These are phyloP conservation scores for Cupressus sempervirens DNA, from an alignment of 75 land plant genomes.

Conservation along the genomic window DNA sequence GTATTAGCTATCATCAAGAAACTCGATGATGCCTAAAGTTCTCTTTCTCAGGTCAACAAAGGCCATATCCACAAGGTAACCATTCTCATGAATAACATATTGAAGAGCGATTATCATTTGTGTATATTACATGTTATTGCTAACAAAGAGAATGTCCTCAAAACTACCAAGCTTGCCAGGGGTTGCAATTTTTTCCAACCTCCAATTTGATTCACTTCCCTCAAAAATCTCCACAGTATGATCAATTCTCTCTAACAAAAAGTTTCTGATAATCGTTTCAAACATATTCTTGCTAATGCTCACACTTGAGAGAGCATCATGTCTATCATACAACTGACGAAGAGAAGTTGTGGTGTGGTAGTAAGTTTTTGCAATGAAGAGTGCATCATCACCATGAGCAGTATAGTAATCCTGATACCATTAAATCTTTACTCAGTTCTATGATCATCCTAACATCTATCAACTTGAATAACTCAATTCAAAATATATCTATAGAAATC, in stretches of 20 bases:
- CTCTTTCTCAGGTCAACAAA: constrained; percentile 76
- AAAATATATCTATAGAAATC: not conserved
- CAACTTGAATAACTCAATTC: not conserved
- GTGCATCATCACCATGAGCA: constrained; percentile 93
- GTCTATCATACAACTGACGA: constrained; percentile 74
- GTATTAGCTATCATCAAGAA: constrained; percentile 90
- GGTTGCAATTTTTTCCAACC: constrained; percentile 70
- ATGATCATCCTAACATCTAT: not conserved
- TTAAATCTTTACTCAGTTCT: not conserved
- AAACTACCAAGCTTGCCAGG: constrained; percentile 92
- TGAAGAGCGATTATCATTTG: constrained; percentile 75
- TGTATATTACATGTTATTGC: constrained; percentile 97
- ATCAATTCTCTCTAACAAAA: constrained; percentile 86
- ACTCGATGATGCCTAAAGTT: constrained; percentile 78
- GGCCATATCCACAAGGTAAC: constrained; percentile 70
- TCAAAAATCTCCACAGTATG: constrained; percentile 91
- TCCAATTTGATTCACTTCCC: constrained; percentile 95
- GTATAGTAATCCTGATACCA: constrained; percentile 85
- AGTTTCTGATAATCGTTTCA: constrained; percentile 84
- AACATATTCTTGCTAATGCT: constrained; percentile 93
- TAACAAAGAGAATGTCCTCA: constrained; percentile 93
- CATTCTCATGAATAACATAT: constrained; percentile 60
- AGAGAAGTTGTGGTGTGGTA: constrained; percentile 81
- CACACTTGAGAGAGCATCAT: constrained; percentile 71
- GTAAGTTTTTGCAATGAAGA: constrained; percentile 86